Percentiles rank a stretch among this genome's conserved stretches.
phyloP scores from a whole-genome alignment of 2,329 filamentous ascomycete species.

The Fusarium papillatum region DNA sequence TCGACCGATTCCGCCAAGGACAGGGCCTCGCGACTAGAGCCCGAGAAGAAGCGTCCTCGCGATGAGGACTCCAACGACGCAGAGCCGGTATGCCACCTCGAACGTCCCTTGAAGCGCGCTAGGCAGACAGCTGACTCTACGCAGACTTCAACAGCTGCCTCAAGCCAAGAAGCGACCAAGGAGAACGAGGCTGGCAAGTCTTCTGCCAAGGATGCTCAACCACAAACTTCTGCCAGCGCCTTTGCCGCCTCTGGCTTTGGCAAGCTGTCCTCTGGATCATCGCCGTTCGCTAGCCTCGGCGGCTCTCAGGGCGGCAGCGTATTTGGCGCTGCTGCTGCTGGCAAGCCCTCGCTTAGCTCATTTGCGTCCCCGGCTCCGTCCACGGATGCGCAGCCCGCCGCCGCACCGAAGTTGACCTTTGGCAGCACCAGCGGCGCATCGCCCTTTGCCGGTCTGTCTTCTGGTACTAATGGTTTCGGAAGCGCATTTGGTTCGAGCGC shows the following conservation, averaged over 20 bases:
- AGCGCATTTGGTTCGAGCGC: slow-evolving; percentile 55
- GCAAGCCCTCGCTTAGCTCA: slow-evolving; percentile 51
- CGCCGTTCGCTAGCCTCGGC: slow-evolving; percentile 73
- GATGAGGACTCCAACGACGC: slow-evolving; percentile 60
- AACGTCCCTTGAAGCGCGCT: background rate
- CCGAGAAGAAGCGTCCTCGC: slow-evolving; percentile 75
- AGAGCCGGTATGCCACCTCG: slow-evolving; percentile 47
- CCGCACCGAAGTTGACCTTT: slow-evolving; percentile 64
- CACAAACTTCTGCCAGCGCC: slow-evolving; percentile 67
- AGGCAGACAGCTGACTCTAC: slow-evolving; percentile 22
- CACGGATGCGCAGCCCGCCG: slow-evolving; percentile 41
- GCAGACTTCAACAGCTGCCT: slow-evolving; percentile 34
- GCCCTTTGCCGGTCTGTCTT: slow-evolving; percentile 61
- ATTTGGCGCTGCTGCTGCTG: slow-evolving; percentile 59
- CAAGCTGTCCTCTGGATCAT: slow-evolving; percentile 73
- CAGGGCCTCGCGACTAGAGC: slow-evolving; percentile 63
- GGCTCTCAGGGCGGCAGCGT: slow-evolving; percentile 60
- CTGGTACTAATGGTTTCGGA: slow-evolving; percentile 63
- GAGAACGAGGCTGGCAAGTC: slow-evolving; percentile 39
- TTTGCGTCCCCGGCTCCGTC: slow-evolving; percentile 48
- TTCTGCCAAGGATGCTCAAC: slow-evolving; percentile 41
- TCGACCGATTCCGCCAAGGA: slow-evolving; percentile 62
- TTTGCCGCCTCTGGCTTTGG: slow-evolving; percentile 80
- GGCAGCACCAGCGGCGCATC: slow-evolving; percentile 56
- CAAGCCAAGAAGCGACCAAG: slow-evolving; percentile 36